Evolutionary conservation across 2,329 filamentous ascomycete genomes (phyloP).

Genomic region (Esteya vermicola): DNA sequence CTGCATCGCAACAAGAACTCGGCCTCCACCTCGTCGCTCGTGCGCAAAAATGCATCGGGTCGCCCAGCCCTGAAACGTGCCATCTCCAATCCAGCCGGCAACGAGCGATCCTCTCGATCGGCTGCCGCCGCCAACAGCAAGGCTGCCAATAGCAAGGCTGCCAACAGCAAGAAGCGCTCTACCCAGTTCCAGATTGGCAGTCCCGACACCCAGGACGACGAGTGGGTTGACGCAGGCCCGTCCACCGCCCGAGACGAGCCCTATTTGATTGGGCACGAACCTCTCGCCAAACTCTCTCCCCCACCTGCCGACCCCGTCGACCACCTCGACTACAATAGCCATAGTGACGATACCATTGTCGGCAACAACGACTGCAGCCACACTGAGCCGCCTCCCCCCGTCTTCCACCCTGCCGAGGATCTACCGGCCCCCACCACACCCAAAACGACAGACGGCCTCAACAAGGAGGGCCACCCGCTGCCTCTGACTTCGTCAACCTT

Average conservation of each 20-base stretch:
- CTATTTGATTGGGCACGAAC: no score
- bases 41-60: slow-evolving; percentile 37
- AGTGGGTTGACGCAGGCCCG: slow-evolving; percentile 53
- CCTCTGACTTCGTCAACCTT: not conserved
- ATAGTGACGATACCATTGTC: no score
- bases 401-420: no score
- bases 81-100: slow-evolving; percentile 34
- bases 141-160: slow-evolving; percentile 20
- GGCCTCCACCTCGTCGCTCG: slow-evolving; percentile 28
- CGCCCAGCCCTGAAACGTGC: slow-evolving; percentile 30
- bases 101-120: slow-evolving; percentile 9
- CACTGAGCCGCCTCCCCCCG: no score
- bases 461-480: not conserved
- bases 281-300: no score
- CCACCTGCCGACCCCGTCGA: no score
- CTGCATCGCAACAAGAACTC: slow-evolving; percentile 26
- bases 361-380: no score
- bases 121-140: slow-evolving; percentile 6
- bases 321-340: no score
- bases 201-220: slow-evolving; percentile 33
- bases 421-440: no score
- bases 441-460: not conserved
- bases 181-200: slow-evolving; percentile 52
- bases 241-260: slow-evolving; percentile 34
- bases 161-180: slow-evolving; percentile 18